Evolutionary conservation across 805 yeast genomes (phyloP).

Genomic region (Lipomyces starkeyi): DNA sequence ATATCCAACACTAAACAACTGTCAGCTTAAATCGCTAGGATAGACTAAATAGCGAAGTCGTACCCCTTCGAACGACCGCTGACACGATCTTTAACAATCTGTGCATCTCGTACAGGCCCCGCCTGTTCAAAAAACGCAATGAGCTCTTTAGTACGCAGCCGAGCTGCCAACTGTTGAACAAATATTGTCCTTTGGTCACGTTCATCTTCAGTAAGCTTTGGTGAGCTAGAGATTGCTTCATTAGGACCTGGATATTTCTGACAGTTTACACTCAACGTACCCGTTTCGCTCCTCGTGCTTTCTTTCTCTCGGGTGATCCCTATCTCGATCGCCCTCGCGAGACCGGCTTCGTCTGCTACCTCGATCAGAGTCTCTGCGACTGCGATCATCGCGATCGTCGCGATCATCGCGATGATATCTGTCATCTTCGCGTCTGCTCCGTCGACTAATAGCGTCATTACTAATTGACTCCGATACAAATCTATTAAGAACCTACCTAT

Average conservation of each 20-base stretch:
- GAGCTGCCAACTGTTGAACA: slow-evolving; percentile 47
- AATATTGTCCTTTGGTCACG: slow-evolving; percentile 47
- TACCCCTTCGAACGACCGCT: slow-evolving; percentile 46
- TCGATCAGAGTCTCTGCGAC: slow-evolving; percentile 7
- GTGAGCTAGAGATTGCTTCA: slow-evolving; percentile 25
- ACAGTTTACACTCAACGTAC: not conserved
- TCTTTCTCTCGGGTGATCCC: slow-evolving; percentile 9
- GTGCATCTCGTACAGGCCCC: slow-evolving; percentile 47
- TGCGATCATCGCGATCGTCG: slow-evolving; percentile 12
- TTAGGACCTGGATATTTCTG: not conserved
- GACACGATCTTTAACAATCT: slow-evolving; percentile 45
- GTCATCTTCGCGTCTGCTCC: slow-evolving; percentile 20
- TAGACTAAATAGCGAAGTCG: slow-evolving; percentile 5
- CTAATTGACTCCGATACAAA: not conserved
- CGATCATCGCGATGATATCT: slow-evolving; percentile 12
- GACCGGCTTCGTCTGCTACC: slow-evolving; percentile 10
- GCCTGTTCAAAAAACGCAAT: slow-evolving; percentile 45
- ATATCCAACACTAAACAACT: slow-evolving; percentile 43
- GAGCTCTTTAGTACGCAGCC: slow-evolving; percentile 44
- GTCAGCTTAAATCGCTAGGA: slow-evolving; percentile 1
- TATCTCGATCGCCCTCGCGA: slow-evolving; percentile 15
- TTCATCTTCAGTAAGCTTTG: slow-evolving; percentile 41
- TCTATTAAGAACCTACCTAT: not conserved
- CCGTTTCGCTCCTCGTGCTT: slow-evolving; percentile 10
- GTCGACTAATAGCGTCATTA: not conserved